Evolutionary conservation across 225 moss, liverwort and hornwort genomes (phyloP).

Genomic region (Marchantia paleacea): DNA sequence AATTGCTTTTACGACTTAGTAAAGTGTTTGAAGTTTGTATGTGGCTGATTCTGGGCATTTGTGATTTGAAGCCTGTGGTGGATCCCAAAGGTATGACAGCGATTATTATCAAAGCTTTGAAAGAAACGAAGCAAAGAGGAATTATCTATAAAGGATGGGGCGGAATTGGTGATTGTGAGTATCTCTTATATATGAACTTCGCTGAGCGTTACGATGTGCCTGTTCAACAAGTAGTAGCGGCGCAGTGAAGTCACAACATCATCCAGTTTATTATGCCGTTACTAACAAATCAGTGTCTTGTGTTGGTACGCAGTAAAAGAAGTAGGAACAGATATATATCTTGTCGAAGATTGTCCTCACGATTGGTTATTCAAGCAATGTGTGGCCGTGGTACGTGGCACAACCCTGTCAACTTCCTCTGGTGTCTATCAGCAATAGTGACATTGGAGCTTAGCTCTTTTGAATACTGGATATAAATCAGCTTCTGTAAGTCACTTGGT

Average conservation of each 20-base stretch:
- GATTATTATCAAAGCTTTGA: constrained; percentile 70
- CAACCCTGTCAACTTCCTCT: neutral
- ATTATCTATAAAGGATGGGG: constrained; percentile 90
- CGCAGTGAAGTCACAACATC: neutral
- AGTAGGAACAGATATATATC: constrained; percentile 57
- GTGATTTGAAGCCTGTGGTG: constrained; percentile 63
- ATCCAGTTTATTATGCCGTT: neutral
- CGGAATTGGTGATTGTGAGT: constrained; percentile 87
- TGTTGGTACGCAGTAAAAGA: constrained; percentile 50
- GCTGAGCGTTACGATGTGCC: neutral
- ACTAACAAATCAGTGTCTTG: neutral
- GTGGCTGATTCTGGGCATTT: neutral
- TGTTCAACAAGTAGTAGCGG: neutral
- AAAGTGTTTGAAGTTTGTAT: neutral
- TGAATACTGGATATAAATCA: too few species aligned
- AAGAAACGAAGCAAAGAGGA: constrained; percentile 74
- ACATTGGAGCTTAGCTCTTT: too few species aligned
- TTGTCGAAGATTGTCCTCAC: constrained; percentile 86
- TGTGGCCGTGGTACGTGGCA: constrained; percentile 74
- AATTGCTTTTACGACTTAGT: neutral
- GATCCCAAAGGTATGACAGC: constrained; percentile 93
- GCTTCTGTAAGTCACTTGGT: too few species aligned
- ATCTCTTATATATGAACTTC: constrained; percentile 9
- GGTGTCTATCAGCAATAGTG: too few species aligned
- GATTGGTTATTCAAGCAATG: constrained; percentile 93